Percentiles rank a stretch among this genome's conserved stretches.
Evolutionary conservation across 371 early-diverging fungal genomes (phyloP).

Genomic region (Globomyces sp.): DNA sequence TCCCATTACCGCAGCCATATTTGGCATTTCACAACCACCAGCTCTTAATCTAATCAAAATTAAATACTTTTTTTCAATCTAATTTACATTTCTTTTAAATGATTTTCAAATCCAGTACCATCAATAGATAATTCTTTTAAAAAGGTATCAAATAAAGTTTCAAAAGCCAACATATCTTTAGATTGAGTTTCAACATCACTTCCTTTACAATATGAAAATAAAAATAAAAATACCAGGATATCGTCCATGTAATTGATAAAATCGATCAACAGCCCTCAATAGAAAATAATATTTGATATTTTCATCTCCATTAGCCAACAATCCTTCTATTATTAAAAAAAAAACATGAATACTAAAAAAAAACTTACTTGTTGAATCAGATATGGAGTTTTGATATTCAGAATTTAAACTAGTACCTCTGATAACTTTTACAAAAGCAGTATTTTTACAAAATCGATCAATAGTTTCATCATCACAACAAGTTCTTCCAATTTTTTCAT

Average conservation of each 20-base stretch:
- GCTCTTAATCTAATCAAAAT: conserved; percentile 27
- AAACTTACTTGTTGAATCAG: background rate
- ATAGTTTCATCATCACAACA: conserved; percentile 68
- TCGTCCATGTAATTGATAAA: conserved; percentile 51
- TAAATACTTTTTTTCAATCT: conserved; percentile 57
- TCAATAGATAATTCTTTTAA: conserved; percentile 2
- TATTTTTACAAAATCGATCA: conserved; percentile 83
- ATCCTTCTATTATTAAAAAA: conserved; percentile 40
- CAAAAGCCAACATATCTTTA: conserved; percentile 13
- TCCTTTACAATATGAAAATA: background rate
- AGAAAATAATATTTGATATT: conserved; percentile 65
- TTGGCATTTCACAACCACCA: conserved; percentile 74
- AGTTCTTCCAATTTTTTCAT: conserved; percentile 52
- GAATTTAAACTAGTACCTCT: conserved; percentile 61
- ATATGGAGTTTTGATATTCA: conserved; percentile 36
- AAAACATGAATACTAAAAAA: background rate
- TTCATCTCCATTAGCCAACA: conserved; percentile 55
- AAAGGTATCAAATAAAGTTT: conserved; percentile 20
- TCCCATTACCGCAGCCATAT: conserved; percentile 83
- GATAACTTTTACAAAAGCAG: conserved; percentile 63
- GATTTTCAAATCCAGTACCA: conserved; percentile 32
- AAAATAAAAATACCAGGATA: conserved; percentile 41
- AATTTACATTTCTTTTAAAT: conserved; percentile 52
- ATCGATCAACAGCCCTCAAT: conserved; percentile 72
- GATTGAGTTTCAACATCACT: background rate